Evolutionary conservation across 208 protist species (phyloP).

Genomic region (Trypanosoma boissoni): DNA sequence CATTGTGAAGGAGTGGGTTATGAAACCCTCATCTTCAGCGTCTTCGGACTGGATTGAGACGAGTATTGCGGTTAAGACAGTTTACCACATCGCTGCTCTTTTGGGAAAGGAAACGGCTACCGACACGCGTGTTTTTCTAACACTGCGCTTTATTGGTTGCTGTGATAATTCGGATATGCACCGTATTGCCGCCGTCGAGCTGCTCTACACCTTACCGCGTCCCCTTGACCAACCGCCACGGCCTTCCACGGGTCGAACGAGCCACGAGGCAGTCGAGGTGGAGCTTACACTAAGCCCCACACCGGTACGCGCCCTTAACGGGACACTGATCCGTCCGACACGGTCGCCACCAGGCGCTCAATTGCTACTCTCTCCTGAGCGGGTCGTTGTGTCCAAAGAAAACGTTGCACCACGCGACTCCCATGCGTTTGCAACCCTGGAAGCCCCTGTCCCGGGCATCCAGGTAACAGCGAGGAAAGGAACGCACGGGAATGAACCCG

Average conservation of each 20-base stretch:
- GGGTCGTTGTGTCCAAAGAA: no score
- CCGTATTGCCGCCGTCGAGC: conserved; percentile 39
- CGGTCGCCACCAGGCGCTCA: neutral
- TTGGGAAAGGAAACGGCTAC: conserved; percentile 22
- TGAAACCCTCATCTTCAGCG: conserved; percentile 6
- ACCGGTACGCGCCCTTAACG: neutral
- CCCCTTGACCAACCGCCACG: neutral
- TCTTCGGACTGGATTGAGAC: conserved; percentile 11
- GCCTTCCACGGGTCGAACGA: neutral
- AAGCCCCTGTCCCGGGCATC: no score
- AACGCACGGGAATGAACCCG: no score
- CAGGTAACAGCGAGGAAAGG: no score
- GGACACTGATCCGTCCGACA: neutral
- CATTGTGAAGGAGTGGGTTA: conserved; percentile 41
- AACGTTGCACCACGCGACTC: neutral
- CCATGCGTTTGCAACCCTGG: neutral
- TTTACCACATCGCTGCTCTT: conserved; percentile 53
- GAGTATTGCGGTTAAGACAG: conserved; percentile 40
- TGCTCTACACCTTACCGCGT: conserved; percentile 29
- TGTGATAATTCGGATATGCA: conserved; percentile 48
- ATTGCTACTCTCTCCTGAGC: no score
- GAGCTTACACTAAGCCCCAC: conserved; percentile 17
- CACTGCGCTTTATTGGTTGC: conserved; percentile 55
- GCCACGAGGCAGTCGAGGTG: conserved; percentile 6
- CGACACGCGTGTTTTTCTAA: conserved; percentile 41